Base-by-base conservation (phyloP, 495 filamentous ascomycete genomes). In the Penicillium tannophilum region DNA sequence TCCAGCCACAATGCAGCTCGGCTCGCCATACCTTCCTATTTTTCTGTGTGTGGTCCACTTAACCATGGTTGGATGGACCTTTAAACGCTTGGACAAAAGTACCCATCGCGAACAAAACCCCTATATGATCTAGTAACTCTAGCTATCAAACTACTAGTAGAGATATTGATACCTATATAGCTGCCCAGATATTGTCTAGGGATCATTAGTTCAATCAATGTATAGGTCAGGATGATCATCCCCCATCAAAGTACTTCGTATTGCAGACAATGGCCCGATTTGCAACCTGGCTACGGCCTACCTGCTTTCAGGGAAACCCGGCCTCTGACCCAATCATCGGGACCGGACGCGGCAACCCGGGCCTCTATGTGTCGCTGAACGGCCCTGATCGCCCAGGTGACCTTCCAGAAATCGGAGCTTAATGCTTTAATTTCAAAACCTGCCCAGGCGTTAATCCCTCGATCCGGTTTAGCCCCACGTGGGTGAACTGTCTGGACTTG, bases 11-110 rank as follows among this genome's bases (percentile, higher is more conserved):
- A 26, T 54, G 41, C 52, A 56, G 30, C 30, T 48, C 45, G 54
- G 44, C 55, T 65, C 63, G 63, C 55, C 45, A 48, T 52, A 65
- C 63, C 59, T 65, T 65, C 63, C 63, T 54, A 0, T 28, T 54
- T 43, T 24, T 26, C 41, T 23, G 10, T n/a, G 8, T 20, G 33
- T 11, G 26, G 26, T 17, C 23, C 47, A 50, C 26, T 33, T 33
- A 41, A 39, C 50, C 50, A 41, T 24, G 50, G 49, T 24, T 49
- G 24, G 46, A n/a, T 14, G 6, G 39, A 41, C 4, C 39, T 41
- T 41, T 41, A 41, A 41, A 41, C 44, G 44, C 19, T 47, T 47
- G 44, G 20, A 47, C 24, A 24, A 24, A 28, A 16, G 20, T 24
- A 24, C 33, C 12, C 33, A 14, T 41, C 12, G 39, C 39, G 7